These are phyloP conservation scores for Yamadazyma triangularis DNA, from an alignment of 1,139 yeast species.

Conservation along the genomic window DNA sequence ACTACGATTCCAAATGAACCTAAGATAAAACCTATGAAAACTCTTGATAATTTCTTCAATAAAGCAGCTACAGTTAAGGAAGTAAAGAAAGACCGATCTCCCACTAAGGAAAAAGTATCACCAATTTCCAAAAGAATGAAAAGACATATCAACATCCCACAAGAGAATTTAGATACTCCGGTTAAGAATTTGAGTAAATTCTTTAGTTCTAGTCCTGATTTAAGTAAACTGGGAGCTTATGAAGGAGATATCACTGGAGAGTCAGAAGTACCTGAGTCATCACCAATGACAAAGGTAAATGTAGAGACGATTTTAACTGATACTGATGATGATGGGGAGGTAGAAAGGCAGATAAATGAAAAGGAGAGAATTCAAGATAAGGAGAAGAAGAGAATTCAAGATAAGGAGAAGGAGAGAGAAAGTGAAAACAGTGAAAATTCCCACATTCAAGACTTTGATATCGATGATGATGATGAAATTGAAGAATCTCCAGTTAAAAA, in stretches of 20 bases:
- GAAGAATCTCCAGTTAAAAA: constrained; percentile 41
- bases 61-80: constrained; percentile 3
- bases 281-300: constrained; percentile 16
- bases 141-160: constrained; percentile 10
- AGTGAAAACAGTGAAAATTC: background rate
- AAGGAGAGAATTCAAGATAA: background rate
- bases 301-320: constrained; percentile 20
- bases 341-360: background rate
- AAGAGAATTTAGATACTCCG: constrained; percentile 5
- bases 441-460: constrained; percentile 3
- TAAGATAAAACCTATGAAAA: constrained; percentile 2
- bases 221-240: too few relatives aligned
- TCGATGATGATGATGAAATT: constrained; percentile 35
- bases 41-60: constrained; percentile 15
- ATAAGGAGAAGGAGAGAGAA: background rate
- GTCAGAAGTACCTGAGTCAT: constrained; percentile 36
- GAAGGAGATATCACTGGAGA: constrained; percentile 29
- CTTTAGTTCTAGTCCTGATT: too few relatives aligned
- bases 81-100: constrained; percentile 2
- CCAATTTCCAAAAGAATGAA: constrained; percentile 26
- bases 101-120: constrained; percentile 11
- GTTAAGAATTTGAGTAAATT: constrained; percentile 12
- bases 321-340: constrained; percentile 13
- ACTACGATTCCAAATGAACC: constrained; percentile 1
- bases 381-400: background rate